Evolutionary conservation across 768 basidiomycete genomes (phyloP), one percentile per base, ranked within the genome.

Genomic region (Panaeolus cyanescens): DNA sequence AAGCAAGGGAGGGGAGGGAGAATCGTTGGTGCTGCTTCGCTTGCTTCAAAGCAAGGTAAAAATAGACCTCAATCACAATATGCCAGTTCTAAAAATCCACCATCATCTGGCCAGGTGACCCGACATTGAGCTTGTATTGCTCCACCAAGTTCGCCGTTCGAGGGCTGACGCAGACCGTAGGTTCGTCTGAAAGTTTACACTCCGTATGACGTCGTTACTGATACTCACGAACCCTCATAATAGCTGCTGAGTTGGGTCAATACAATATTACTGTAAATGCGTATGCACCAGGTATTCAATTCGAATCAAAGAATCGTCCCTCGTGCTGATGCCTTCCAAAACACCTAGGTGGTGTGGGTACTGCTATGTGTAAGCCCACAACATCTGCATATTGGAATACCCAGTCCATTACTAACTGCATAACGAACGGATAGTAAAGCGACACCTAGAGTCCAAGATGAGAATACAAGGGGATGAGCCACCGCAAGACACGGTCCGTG

Each of bases 1-100:
- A 68, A 69, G 25, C 80, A 81, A 67, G 78, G 79, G 28, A 65
- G 64, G 3, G 80, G 81, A 5, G 81, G 81, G 0, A 68, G 79
- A 40, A 77, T 82, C 22, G 72, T 82, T 22, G 80, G 80, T 12
- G 79, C 79, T 1, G 75, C 71, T 9, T 83, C 81, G 4, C 61
- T 77, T 0, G 72, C 70, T 1, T 80, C 79, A 20, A 76, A 77
- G 62, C 63, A 69, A 74, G 81, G 83, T 75, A 55, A 25, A 53
- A 12, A 2, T 3, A n/a, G 3, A 20, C 10, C 20, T 25, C 17
- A 17, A 17, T 32, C 20, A 8, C 9, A 22, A 6, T 15, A 5
- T 15, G 3, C 5, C 7, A 33, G 12, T 8, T 0, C n/a, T 7
- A 45, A n/a, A n/a, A 19, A 19, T 12, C 28, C 13, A 19, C 36